phyloP scores from a whole-genome alignment of 257 asterid genomes.

The Salvia splendens region DNA sequence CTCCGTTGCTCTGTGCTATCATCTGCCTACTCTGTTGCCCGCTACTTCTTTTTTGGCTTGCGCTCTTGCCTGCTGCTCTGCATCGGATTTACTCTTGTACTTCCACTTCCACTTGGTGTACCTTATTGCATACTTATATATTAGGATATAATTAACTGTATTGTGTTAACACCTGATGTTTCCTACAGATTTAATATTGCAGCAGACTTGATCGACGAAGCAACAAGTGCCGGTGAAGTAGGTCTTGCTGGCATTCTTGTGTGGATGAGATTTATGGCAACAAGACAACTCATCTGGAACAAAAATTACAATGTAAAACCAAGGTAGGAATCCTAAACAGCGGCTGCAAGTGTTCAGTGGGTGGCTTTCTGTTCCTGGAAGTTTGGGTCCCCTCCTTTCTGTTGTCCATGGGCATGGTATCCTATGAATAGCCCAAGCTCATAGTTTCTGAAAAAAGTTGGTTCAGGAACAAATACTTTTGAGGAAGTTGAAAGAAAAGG shows the following conservation, averaged over 20 bases:
- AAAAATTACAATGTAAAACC: constrained; percentile 98
- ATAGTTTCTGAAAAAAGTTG: constrained; percentile 12
- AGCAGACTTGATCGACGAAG: constrained; percentile 85
- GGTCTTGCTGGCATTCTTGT: constrained; percentile 95
- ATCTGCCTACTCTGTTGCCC: too few species aligned
- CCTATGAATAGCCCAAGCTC: constrained; percentile 2
- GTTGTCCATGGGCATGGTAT: constrained; percentile 1
- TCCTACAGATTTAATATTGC: constrained; percentile 86
- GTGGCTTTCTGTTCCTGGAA: constrained; percentile 12
- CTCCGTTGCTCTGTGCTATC: too few species aligned
- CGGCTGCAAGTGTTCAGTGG: constrained; percentile 19
- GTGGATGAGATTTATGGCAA: constrained; percentile 99
- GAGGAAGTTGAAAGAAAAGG: constrained; percentile 5
- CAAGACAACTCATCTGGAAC: constrained; percentile 97
- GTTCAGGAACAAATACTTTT: constrained; percentile 12
- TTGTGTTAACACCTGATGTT: constrained; percentile 25
- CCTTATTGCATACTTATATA: constrained; percentile 12
- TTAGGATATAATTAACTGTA: constrained; percentile 10
- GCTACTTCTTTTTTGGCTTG: too few species aligned
- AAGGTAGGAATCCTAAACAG: constrained; percentile 55
- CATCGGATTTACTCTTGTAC: too few species aligned
- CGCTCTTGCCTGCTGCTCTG: too few species aligned
- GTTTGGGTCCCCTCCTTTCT: constrained; percentile 3
- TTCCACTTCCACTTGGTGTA: not conserved
- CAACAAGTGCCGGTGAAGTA: constrained; percentile 71